These are phyloP conservation scores for Colletotrichum sidae DNA, from an alignment of 2,329 filamentous ascomycete species.

Conservation along the genomic window DNA sequence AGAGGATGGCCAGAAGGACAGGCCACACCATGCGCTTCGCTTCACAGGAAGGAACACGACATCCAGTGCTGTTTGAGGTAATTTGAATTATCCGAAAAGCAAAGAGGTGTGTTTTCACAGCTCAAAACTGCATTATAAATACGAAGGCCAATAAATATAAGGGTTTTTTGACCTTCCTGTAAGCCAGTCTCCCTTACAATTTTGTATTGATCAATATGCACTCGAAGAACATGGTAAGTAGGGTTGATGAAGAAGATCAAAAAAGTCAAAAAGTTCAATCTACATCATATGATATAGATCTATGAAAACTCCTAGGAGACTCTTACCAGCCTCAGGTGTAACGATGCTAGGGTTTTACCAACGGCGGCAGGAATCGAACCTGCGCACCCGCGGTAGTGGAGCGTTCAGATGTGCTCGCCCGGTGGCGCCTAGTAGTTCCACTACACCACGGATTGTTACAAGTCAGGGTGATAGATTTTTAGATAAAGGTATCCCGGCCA, in stretches of 20 bases:
- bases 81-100: too few relatives aligned
- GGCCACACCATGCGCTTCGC: too few relatives aligned
- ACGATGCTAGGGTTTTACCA: slow-evolving; percentile 15
- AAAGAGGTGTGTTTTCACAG: too few relatives aligned
- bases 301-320: slow-evolving; percentile 22
- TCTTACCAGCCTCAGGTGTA: slow-evolving; percentile 28
- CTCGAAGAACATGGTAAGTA: too few relatives aligned
- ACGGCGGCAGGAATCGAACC: slow-evolving; percentile 11
- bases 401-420: slow-evolving; percentile 8
- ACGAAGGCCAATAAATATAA: too few relatives aligned
- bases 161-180: too few relatives aligned
- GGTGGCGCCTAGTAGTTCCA: slow-evolving; percentile 12
- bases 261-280: slow-evolving; percentile 7
- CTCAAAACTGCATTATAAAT: too few relatives aligned
- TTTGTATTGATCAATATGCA: too few relatives aligned
- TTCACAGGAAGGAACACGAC: neutral
- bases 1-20: too few relatives aligned
- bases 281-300: neutral
- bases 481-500: neutral
- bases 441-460: slow-evolving; percentile 13
- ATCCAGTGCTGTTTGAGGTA: too few relatives aligned
- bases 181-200: too few relatives aligned
- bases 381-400: slow-evolving; percentile 12
- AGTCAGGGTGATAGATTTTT: neutral
- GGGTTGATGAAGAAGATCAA: neutral